These are phyloP conservation scores for Dothistroma pini DNA, from an alignment of 2,329 filamentous ascomycete genomes.

Conservation along the genomic window DNA sequence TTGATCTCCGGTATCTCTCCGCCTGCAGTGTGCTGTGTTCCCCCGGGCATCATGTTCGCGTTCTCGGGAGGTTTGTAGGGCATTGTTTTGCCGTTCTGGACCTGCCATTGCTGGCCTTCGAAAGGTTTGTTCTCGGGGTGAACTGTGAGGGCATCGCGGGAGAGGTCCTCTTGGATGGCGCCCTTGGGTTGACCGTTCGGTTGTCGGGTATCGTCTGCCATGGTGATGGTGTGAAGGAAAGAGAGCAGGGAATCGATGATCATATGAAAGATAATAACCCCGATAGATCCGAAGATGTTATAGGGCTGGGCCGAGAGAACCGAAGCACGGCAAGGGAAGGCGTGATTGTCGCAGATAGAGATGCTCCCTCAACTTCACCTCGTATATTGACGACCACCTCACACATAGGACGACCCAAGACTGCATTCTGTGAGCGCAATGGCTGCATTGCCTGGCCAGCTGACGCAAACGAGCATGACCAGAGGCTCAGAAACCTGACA, in stretches of 20 bases:
- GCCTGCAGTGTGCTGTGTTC: slow-evolving; percentile 58
- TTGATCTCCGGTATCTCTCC: slow-evolving; percentile 57
- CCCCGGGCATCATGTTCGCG: slow-evolving; percentile 54
- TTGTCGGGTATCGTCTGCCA: slow-evolving; percentile 47
- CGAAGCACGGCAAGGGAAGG: neutral
- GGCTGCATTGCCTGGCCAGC: no score
- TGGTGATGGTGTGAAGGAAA: slow-evolving; percentile 24
- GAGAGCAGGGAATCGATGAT: neutral
- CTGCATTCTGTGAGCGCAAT: no score
- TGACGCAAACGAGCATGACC: no score
- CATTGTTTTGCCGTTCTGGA: slow-evolving; percentile 22
- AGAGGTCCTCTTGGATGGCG: slow-evolving; percentile 24
- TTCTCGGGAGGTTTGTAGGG: slow-evolving; percentile 40
- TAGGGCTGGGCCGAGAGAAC: neutral
- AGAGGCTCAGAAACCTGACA: no score
- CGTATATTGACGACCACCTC: neutral
- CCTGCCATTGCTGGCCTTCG: slow-evolving; percentile 33
- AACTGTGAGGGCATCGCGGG: slow-evolving; percentile 31
- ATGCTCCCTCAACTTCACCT: neutral
- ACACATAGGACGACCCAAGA: no score
- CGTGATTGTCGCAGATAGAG: neutral
- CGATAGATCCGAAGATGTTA: neutral
- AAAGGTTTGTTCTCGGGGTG: slow-evolving; percentile 34
- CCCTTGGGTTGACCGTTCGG: slow-evolving; percentile 4
- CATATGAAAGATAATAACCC: neutral